Percentiles rank a stretch among this genome's conserved stretches.
phyloP scores from a whole-genome alignment of 805 yeast species.

The Candida railenensis region DNA sequence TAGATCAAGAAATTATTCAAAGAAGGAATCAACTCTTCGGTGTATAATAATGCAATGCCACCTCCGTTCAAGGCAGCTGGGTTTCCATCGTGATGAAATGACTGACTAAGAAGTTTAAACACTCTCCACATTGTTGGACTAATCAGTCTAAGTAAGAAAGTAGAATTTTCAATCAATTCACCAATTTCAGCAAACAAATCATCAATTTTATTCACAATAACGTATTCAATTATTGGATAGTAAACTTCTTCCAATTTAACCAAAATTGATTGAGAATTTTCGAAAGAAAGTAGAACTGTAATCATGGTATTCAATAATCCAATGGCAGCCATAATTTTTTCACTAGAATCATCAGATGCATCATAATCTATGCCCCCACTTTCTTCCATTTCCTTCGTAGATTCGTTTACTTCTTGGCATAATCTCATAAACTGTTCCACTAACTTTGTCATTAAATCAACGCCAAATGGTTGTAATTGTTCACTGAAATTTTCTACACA shows the following conservation, averaged over 20 bases:
- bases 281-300: conserved; percentile 79
- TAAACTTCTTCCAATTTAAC: conserved; percentile 63
- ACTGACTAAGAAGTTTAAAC: conserved; percentile 46
- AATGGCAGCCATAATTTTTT: conserved; percentile 77
- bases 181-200: conserved; percentile 77
- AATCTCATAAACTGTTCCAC: conserved; percentile 62
- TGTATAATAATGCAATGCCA: conserved; percentile 53
- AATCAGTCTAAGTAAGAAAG: conserved; percentile 34
- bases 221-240: conserved; percentile 65
- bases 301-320: conserved; percentile 81
- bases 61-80: conserved; percentile 26
- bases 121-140: conserved; percentile 76
- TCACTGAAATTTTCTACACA: conserved; percentile 86
- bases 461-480: conserved; percentile 84
- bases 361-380: conserved; percentile 26
- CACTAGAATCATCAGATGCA: conserved; percentile 41
- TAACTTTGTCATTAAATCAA: conserved; percentile 50
- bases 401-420: conserved; percentile 51
- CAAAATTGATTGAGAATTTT: conserved; percentile 71
- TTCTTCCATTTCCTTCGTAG: conserved; percentile 26
- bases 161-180: conserved; percentile 59
- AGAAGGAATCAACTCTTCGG: conserved; percentile 75
- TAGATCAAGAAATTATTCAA: conserved; percentile 70
- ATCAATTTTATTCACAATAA: conserved; percentile 62
- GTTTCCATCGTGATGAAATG: conserved; percentile 17